Base-by-base conservation (phyloP, 768 basidiomycete genomes). In the Brasilioporus rufonigricans region DNA sequence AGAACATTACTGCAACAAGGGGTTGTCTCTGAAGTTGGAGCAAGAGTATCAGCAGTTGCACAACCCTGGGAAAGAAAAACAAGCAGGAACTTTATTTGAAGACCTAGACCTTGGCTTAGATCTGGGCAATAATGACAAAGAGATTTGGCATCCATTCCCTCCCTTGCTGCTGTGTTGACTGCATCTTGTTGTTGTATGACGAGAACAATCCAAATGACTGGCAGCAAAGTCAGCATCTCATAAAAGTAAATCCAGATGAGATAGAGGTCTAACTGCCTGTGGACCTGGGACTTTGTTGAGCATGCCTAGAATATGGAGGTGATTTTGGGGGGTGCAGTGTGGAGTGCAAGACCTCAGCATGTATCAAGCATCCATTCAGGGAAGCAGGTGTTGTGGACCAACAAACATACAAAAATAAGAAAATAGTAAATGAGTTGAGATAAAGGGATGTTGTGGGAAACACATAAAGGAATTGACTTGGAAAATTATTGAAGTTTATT, bases 161-260 rank as follows among this genome's bases (percentile, higher is more conserved):
- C 27, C 13, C 46, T 47, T 43, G 21, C 40, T 48, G 50, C 23
- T 41, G 14, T 48, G 39, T 61, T 70, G 55, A 64, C 60, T 55
- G 43, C 45, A 38, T 50, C 29, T 48, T 26, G 21, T 45, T 32
- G 8, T 61, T 89, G 86, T 85, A 80, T 60, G 86, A 89, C 55
- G 80, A 83, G 43, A 74, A 82, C 60, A 89, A 90, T 62, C 85
- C 86, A 41, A 77, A 89, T 63, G 89, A 90, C 70, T 79, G 81
- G 55, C 79, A 88, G 39, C 81, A 80, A 64, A 91, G 89, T 66
- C 90, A 91, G 61, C 79, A 83, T 59, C 71, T 86, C 40, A 83
- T 92, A 83, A 83, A 77, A 60, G 83, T 84, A 16, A 81, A 87
- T 66, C 72, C 92, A 23, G 91, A 93, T 65, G 86, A 87, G 69